Evolutionary conservation across 208 protist species (phyloP).

Genomic region (Hexamita inflata): DNA sequence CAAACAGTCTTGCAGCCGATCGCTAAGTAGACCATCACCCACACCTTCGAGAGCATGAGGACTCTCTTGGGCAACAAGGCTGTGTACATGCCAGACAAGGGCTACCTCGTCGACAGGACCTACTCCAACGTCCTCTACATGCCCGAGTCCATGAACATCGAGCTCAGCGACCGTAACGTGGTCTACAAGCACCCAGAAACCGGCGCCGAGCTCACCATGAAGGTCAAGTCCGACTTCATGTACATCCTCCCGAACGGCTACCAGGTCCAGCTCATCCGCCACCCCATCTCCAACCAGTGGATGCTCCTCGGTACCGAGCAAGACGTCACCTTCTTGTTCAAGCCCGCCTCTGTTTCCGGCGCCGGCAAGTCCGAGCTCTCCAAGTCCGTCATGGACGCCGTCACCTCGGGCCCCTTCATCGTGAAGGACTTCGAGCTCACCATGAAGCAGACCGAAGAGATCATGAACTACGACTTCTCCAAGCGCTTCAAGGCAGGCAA

Average conservation of each 20-base stretch:
- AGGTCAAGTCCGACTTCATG: constrained; percentile 24
- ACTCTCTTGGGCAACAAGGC: no score
- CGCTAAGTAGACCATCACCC: no score
- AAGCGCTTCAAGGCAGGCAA: constrained; percentile 28
- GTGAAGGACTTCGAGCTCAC: constrained; percentile 33
- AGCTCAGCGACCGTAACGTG: constrained; percentile 25
- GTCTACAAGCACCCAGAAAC: constrained; percentile 24
- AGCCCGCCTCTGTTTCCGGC: constrained; percentile 45
- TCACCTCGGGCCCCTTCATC: constrained; percentile 38
- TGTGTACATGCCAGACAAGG: no score
- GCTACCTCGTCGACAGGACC: no score
- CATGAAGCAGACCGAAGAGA: constrained; percentile 28
- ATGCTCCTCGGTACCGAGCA: constrained; percentile 30
- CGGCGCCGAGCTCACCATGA: constrained; percentile 26
- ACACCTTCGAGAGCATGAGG: no score
- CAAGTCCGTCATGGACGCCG: constrained; percentile 43
- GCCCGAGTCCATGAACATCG: constrained; percentile 36
- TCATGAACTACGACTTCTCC: constrained; percentile 42
- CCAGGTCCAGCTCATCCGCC: constrained; percentile 33
- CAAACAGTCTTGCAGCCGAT: no score
- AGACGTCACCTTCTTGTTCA: constrained; percentile 31
- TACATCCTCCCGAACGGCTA: constrained; percentile 49
- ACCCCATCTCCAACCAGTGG: constrained; percentile 34
- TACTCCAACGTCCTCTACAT: constrained; percentile 42
- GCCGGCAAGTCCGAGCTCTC: constrained; percentile 49